Conservation (phyloP, 768 basidiomycete species). For the Pholiota conissans region DNA sequence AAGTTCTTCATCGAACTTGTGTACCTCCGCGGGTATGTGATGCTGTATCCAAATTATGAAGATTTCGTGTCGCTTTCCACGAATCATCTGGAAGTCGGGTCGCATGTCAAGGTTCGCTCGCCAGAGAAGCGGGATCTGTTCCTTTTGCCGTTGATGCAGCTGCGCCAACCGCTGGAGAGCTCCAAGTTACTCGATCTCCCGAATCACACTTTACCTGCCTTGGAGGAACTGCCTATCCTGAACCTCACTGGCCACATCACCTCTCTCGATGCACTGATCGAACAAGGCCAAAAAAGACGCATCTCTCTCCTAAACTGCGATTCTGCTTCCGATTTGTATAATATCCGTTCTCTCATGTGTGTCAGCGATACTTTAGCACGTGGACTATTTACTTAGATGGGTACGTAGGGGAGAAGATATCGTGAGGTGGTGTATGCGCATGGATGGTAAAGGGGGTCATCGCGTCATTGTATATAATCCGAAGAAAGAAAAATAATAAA, state of each 20-base stretch:
- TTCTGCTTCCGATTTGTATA: constrained; percentile 9
- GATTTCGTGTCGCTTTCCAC: constrained; percentile 77
- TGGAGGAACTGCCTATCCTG: constrained; percentile 61
- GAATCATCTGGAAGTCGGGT: constrained; percentile 86
- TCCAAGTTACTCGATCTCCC: constrained; percentile 61
- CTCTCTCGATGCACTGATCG: constrained; percentile 30
- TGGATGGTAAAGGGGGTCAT: constrained; percentile 5
- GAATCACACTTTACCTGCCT: constrained; percentile 45
- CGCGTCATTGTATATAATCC: not conserved
- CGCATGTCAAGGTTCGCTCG: constrained; percentile 67
- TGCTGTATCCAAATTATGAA: constrained; percentile 87
- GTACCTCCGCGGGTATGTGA: constrained; percentile 79
- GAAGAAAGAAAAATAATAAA: constrained; percentile 2
- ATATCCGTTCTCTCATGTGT: constrained; percentile 20
- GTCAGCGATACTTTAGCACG: constrained; percentile 7
- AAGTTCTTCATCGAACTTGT: constrained; percentile 86
- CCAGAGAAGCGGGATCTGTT: constrained; percentile 64
- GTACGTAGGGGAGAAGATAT: constrained; percentile 9
- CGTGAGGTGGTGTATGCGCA: too few species aligned
- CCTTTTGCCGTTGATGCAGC: constrained; percentile 65
- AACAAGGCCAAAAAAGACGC: constrained; percentile 34
- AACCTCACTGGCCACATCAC: constrained; percentile 61
- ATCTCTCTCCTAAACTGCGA: constrained; percentile 34
- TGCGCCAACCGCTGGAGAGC: constrained; percentile 27
- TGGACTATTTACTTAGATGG: constrained; percentile 12